A percentile compares a stretch with the other conserved stretches of the same genome.
phyloP scores from a whole-genome alignment of 768 basidiomycete genomes.

The Lenzites betulinus region DNA sequence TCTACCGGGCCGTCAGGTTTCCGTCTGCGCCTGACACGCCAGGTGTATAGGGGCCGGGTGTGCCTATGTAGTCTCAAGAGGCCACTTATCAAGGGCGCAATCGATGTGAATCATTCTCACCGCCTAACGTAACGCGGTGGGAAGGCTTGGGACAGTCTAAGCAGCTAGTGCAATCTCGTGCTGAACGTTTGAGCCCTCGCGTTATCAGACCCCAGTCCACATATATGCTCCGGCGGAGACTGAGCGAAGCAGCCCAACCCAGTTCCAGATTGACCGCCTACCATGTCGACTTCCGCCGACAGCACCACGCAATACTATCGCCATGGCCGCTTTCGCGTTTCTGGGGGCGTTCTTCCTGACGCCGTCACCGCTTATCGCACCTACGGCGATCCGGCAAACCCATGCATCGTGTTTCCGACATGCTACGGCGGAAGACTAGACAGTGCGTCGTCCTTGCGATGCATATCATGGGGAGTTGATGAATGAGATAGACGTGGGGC shows the following conservation, averaged over 20 bases:
- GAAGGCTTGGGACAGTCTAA: too few species aligned
- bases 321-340: slow-evolving; percentile 54
- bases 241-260: too few species aligned
- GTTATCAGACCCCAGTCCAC: too few species aligned
- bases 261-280: neutral
- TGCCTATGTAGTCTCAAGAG: too few species aligned
- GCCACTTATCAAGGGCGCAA: too few species aligned
- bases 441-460: slow-evolving; percentile 38
- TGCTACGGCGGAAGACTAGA: slow-evolving; percentile 57
- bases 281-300: slow-evolving; percentile 24
- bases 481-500: slow-evolving; percentile 17
- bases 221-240: too few species aligned
- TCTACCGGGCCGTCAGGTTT: too few species aligned
- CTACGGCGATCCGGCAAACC: slow-evolving; percentile 52
- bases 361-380: slow-evolving; percentile 60
- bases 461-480: neutral
- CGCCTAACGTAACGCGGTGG: too few species aligned
- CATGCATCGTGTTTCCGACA: slow-evolving; percentile 59
- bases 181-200: too few species aligned
- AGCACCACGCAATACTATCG: slow-evolving; percentile 46
- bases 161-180: too few species aligned
- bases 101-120: too few species aligned
- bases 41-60: too few species aligned
- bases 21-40: neutral
- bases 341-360: slow-evolving; percentile 55